Conservation (phyloP, 208 protist genomes). For the Leishmania tropica region DNA sequence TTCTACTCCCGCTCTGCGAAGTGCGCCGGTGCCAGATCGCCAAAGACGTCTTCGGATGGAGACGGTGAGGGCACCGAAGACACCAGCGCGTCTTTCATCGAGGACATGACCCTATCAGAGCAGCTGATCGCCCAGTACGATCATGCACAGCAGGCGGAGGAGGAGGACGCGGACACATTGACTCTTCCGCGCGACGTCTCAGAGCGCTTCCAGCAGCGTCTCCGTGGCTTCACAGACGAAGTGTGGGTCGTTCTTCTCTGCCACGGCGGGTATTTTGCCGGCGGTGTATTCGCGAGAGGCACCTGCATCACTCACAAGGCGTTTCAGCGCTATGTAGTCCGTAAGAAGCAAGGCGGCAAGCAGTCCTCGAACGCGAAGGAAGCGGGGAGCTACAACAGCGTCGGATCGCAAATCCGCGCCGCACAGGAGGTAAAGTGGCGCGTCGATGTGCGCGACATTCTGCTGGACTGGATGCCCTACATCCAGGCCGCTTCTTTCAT, state of each 20-base stretch:
- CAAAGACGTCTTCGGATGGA: neutral
- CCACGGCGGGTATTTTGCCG: slow-evolving; percentile 90
- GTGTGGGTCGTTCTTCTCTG: slow-evolving; percentile 86
- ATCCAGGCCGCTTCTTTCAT: slow-evolving; percentile 78
- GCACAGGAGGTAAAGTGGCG: slow-evolving; percentile 88
- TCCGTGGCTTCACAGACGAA: slow-evolving; percentile 43
- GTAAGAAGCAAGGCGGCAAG: slow-evolving; percentile 93
- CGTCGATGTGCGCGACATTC: slow-evolving; percentile 73
- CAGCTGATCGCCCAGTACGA: slow-evolving; percentile 77
- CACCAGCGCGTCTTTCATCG: neutral
- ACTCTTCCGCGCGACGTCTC: slow-evolving; percentile 40
- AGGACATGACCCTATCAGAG: slow-evolving; percentile 53
- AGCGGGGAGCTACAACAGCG: slow-evolving; percentile 69
- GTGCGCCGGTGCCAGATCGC: neutral
- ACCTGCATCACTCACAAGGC: slow-evolving; percentile 77
- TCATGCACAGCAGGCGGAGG: slow-evolving; percentile 44
- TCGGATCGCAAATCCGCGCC: slow-evolving; percentile 85
- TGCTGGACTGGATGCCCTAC: slow-evolving; percentile 73
- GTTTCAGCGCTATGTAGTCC: slow-evolving; percentile 91
- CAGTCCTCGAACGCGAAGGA: slow-evolving; percentile 88
- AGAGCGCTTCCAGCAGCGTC: slow-evolving; percentile 23
- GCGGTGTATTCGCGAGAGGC: slow-evolving; percentile 70
- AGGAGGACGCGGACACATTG: slow-evolving; percentile 20
- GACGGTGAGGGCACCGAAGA: slow-evolving; percentile 27
- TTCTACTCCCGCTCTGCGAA: neutral